Conservation (phyloP, 345 rosid genomes). For the Gossypioides kirkii region DNA sequence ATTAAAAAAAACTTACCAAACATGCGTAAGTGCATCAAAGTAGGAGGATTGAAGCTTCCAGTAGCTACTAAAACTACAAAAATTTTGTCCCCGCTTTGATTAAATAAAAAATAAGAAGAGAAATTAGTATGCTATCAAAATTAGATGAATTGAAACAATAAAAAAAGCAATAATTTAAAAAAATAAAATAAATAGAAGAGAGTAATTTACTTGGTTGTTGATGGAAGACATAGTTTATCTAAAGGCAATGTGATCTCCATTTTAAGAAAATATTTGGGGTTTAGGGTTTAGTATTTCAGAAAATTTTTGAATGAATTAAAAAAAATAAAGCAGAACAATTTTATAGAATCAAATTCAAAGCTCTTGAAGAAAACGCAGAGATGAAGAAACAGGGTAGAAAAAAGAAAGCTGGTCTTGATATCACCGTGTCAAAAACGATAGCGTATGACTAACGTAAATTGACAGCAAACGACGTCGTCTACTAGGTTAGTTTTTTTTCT, state of each 20-base stretch:
- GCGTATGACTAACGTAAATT: not conserved
- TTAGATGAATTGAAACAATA: not conserved
- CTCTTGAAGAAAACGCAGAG: not conserved
- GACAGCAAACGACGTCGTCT: too few relatives aligned
- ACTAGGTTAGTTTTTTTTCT: too few relatives aligned
- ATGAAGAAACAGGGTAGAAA: not conserved
- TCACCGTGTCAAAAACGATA: not conserved
- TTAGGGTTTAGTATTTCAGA: too few relatives aligned
- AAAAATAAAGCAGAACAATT: too few relatives aligned
- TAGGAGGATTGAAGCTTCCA: conserved; percentile 98
- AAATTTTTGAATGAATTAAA: too few relatives aligned
- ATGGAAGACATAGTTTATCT: conserved; percentile 44
- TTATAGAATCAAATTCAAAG: not conserved
- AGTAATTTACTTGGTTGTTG: conserved; percentile 30
- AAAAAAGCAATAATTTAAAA: not conserved
- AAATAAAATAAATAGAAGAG: not conserved
- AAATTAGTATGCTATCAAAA: not conserved
- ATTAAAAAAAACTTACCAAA: conserved; percentile 47
- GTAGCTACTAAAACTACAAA: conserved; percentile 70
- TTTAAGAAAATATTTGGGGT: not conserved
- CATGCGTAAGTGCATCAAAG: conserved; percentile 89
- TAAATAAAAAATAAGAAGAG: not conserved
- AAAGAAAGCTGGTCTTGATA: not conserved
- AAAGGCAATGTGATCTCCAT: conserved; percentile 66
- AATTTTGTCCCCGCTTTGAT: conserved; percentile 34